phyloP scores from a whole-genome alignment of 768 basidiomycete genomes.

The Pisolithus sp. region DNA sequence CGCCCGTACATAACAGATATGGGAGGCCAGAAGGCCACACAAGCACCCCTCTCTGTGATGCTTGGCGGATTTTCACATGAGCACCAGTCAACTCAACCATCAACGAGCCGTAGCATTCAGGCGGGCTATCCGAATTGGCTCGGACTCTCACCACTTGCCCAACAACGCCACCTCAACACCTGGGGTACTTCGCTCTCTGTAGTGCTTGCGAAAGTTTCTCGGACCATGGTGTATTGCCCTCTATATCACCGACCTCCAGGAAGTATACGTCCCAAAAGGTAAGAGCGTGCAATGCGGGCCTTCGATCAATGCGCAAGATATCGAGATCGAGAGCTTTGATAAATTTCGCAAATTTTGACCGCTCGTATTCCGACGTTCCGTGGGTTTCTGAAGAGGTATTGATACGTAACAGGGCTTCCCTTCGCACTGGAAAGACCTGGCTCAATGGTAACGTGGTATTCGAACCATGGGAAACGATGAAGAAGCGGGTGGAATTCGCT shows the following conservation, averaged over 20 bases:
- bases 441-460: conserved; percentile 23
- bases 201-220: conserved; percentile 31
- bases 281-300: conserved; percentile 41
- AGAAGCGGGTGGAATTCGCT: conserved; percentile 73
- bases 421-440: conserved; percentile 14
- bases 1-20: no score
- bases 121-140: background rate
- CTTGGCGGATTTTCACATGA: background rate
- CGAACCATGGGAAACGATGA: conserved; percentile 41
- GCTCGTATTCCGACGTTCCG: background rate
- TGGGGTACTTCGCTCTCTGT: conserved; percentile 26
- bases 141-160: conserved; percentile 42
- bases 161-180: conserved; percentile 34
- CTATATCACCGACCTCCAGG: conserved; percentile 40
- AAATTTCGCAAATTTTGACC: conserved; percentile 13
- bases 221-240: background rate
- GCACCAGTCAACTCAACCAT: no score
- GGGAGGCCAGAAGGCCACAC: background rate
- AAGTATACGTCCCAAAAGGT: conserved; percentile 62
- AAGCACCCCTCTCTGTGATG: no score
- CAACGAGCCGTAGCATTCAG: no score
- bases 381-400: conserved; percentile 4
- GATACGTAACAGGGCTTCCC: conserved; percentile 36
- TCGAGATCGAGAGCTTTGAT: conserved; percentile 36
- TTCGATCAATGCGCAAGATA: conserved; percentile 54